Percentiles rank a stretch among this genome's conserved stretches.
Evolutionary conservation across 768 basidiomycete genomes (phyloP).

Genomic region (Cyathus striatus): DNA sequence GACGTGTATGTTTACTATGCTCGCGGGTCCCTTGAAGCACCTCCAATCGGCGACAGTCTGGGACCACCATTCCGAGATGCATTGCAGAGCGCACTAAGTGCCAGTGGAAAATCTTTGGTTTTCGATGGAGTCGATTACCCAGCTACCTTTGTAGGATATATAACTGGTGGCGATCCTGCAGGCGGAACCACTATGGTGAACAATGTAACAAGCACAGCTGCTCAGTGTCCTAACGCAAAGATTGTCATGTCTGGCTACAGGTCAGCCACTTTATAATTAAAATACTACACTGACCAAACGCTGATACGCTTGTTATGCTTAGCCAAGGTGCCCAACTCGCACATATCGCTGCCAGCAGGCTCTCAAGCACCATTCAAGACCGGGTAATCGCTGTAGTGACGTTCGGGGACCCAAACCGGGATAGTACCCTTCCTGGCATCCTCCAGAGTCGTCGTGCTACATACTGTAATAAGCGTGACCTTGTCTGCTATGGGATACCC

Average conservation of each 20-base stretch:
- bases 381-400: slow-evolving; percentile 10
- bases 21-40: slow-evolving; percentile 27
- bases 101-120: slow-evolving; percentile 20
- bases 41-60: slow-evolving; percentile 28
- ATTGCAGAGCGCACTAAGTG: slow-evolving; percentile 19
- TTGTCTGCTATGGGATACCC: slow-evolving; percentile 5
- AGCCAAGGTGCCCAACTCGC: slow-evolving; percentile 6
- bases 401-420: slow-evolving; percentile 7
- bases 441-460: slow-evolving; percentile 1
- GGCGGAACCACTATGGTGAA: slow-evolving; percentile 31
- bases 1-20: slow-evolving; percentile 31
- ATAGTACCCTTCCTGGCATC: slow-evolving; percentile 2
- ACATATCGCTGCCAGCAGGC: slow-evolving; percentile 8
- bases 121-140: slow-evolving; percentile 33
- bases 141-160: slow-evolving; percentile 26
- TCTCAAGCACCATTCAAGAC: slow-evolving; percentile 9
- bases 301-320: too few relatives aligned
- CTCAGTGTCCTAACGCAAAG: slow-evolving; percentile 22
- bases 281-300: too few relatives aligned
- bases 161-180: slow-evolving; percentile 27
- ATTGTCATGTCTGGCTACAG: slow-evolving; percentile 31
- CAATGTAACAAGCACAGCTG: slow-evolving; percentile 18
- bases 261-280: too few relatives aligned
- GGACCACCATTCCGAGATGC: slow-evolving; percentile 31
- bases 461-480: slow-evolving; percentile 5